Evolutionary conservation across 2,329 filamentous ascomycete genomes (phyloP), one percentile per base, ranked within the genome.

Genomic region (Pseudonectria foliicola): DNA sequence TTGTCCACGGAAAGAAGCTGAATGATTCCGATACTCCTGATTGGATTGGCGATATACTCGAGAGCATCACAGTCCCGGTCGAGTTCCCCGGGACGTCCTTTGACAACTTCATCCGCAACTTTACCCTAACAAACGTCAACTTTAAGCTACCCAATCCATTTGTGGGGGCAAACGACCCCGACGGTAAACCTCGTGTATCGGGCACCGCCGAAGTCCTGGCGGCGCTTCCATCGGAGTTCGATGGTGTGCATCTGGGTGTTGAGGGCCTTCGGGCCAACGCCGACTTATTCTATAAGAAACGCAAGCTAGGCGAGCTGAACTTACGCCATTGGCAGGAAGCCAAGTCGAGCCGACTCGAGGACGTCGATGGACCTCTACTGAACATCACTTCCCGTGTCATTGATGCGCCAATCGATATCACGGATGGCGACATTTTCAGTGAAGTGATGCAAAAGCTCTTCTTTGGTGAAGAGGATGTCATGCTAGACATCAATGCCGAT

Each of bases 91-190:
- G 87, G 5, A 77, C 80, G 39, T 80, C 80, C 0, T 81, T 95
- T 50, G 87, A 88, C 45, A 80, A 84, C 45, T 65, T 95, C 12
- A 83, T 98, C 55, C 82, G 81, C 48, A 90, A 92, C 48, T 95
- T 96, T 55, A 84, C 87, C 14, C 66, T 96, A 45, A 77, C 80
- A 2, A 76, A 95, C 54, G 86, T 93, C 27, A 79, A 93, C 50
- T 95, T 98, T 58, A 77, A 76, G 31, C 66, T 98, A 29, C 92
- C 92, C 1, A 78, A 88, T 50, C 83, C 85, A 1, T 75, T 82
- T 50, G 85, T 87, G 3, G 79, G 88, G 13, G 85, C 85, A 0
- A 76, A 73, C 38, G 77, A 80, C 10, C 84, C 86, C 0, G 77
- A 81, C 33, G 71, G 82, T 4, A 76, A 82, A 35, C 88, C 89